These are phyloP conservation scores for Scutellaria galericulata DNA, from an alignment of 257 asterid species.

Conservation along the genomic window DNA sequence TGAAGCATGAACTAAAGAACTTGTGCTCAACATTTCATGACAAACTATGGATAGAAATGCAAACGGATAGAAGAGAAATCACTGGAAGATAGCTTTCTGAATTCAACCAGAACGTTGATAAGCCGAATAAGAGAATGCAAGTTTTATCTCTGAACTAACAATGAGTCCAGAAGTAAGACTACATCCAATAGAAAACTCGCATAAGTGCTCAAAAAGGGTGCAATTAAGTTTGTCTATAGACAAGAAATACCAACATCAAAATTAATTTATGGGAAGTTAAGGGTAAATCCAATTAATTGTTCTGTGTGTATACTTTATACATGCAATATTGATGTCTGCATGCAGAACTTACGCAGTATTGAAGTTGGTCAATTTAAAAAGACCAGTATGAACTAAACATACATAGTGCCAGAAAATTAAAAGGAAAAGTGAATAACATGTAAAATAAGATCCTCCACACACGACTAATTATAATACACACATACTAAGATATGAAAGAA, in stretches of 20 bases:
- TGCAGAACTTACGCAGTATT: not conserved
- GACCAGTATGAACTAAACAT: not conserved
- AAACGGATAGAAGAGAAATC: not conserved
- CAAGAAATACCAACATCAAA: not conserved
- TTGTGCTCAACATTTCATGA: not conserved
- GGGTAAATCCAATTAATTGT: not conserved
- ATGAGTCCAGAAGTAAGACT: not conserved
- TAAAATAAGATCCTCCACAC: too few relatives aligned
- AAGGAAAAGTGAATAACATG: not conserved
- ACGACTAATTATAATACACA: too few relatives aligned
- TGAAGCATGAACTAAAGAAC: not conserved
- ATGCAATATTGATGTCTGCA: not conserved
- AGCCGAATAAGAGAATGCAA: not conserved
- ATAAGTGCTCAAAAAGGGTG: not conserved
- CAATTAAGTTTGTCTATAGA: not conserved
- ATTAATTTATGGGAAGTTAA: not conserved
- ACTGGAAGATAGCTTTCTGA: slow-evolving; percentile 2
- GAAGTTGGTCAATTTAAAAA: not conserved
- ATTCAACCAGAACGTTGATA: not conserved
- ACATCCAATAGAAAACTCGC: not conserved
- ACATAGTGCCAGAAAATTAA: not conserved
- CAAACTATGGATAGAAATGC: slow-evolving; percentile 13
- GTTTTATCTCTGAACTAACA: not conserved
- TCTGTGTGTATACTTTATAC: not conserved
- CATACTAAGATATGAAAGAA: not conserved